Evolutionary conservation across 352 stramenopile genomes (phyloP), one percentile per base, ranked within the genome.

Genomic region (Phytophthora agathidicida): DNA sequence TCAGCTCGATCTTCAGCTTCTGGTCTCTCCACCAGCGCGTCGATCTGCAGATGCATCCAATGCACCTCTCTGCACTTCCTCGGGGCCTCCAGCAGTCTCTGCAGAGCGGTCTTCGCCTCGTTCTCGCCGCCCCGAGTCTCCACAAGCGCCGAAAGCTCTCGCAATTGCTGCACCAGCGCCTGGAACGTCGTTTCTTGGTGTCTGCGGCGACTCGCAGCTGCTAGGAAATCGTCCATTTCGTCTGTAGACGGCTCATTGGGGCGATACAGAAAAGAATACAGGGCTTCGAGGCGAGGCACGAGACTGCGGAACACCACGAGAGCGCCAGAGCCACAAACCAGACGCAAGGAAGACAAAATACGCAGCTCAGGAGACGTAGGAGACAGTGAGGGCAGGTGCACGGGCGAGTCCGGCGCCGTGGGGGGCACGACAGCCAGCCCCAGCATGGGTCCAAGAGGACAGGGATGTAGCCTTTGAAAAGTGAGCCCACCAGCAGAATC

Each of bases 11-110:
- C 35, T n/a, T n/a, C n/a, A n/a, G n/a, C n/a, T n/a, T n/a, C n/a
- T n/a, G n/a, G n/a, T n/a, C n/a, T n/a, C n/a, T n/a, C n/a, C 35
- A 62, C 13, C 8, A 74, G 32, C 6, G 33, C 49, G 44, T 74
- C 65, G 13, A 70, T 43, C 43, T 70, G 65, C 23, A 60, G 16
- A 24, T 67, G 65, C 43, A 71, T 53, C 65, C 65, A 71, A 26
- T 64, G 65, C 2, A 56, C 48, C 14, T 71, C 45, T 22, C 48
- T 37, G 7, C 56, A 58, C 31, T 33, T 65, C 5, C 43, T 48
- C 2, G 49, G 48, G 0, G 43, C 53, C 28, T 50, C 31, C 32
- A 74, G 19, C 16, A 74, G 27, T 39, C 26, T 36, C 33, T 41
- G 46, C 7, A 69, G 39, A 26, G 42, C 19, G 0, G 16, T 36